Evolutionary conservation across 2,329 filamentous ascomycete genomes (phyloP), one percentile per base, ranked within the genome.

Genomic region (Xylariaceae sp.): DNA sequence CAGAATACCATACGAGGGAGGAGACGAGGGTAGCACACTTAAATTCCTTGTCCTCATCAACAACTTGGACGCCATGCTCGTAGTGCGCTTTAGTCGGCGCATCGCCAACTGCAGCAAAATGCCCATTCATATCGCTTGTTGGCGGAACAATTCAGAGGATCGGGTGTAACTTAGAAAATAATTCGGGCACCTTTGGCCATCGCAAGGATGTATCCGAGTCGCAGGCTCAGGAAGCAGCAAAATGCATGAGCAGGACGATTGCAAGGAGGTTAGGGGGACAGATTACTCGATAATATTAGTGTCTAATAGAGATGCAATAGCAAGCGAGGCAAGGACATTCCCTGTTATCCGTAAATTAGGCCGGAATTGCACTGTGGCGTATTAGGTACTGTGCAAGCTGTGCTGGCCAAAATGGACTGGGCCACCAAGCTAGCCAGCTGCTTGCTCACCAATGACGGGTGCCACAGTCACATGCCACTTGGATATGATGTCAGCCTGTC

Each of bases 21-120:
- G 15, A 42, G 23, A 43, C 33, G 49, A 10, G 45, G 45, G 29
- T 24, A 36, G 71, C 88, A 61, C 83, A 96, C 92, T 96, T 97
- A 85, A 97, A 99, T 66, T 91, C 83, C 79, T 97, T 97, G 70
- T 95, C 87, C 76, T 92, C 92, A 72, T 97, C 91, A 70, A 99
- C 91, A 65, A 99, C 92, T 76, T 99, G 94, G 69, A 97, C 90
- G 70, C 94, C 94, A 82, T 96, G 89, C 69, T 92, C 89, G 73
- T 93, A 97, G 61, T 85, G 81, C 70, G 84, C 80, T 63, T 81
- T 79, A 59, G 78, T 76, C 67, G 84, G 81, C 75, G 81, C 78
- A 57, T 86, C 81, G 77, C 87, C 87, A 71, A 89, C 84, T 50
- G 83, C 79, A 65, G 88, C 87, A 74, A 93, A 92, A 72, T 93